Evolutionary conservation across 345 rosid species (phyloP), one percentile per base, ranked within the genome.

Genomic region (Clausena lansium): DNA sequence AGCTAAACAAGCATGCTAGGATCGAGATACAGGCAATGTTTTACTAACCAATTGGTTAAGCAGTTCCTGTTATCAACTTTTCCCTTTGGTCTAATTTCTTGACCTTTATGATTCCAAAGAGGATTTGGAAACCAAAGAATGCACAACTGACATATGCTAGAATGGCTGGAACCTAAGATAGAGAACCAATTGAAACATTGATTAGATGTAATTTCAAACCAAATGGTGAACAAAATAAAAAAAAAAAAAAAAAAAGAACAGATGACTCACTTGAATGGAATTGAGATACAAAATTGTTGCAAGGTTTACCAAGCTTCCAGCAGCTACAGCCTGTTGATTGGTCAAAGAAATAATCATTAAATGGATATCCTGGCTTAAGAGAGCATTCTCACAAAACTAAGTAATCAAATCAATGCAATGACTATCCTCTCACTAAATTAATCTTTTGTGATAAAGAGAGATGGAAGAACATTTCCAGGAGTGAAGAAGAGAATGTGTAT

Each of bases 281-380:
- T 95, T 91, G 77, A 95, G 94, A 85, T 89, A 89, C 85, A 95
- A 87, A 83, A 93, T 87, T 72, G 98, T 95, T 71, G 94, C 98
- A 7, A 95, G 94, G 85, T 95, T 95, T 77, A 95, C 81, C 80
- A 95, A 86, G 84, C 99, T 95, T 85, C 97, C 98, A 77, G 96
- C 94, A 79, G 97, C 99, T 64, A 96, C 96, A 20, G 92, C 92
- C 99, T 95, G 93, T 82, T 73, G 81, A 85, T 82, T 15, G 71
- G 63, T 70, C 25, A 84, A 78, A 59, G 27, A 70, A 10, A 71
- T n/a, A 54, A 81, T 19, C 41, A 70, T 20, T 4, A 27, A 70
- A 65, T 62, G 33, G 71, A 35, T 55, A 61, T 39, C 20, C 55
- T 11, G 28, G 30, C 62, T 72, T 41, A 39, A 64, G 36, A 36